These are phyloP conservation scores for Iberis pinnata DNA, from an alignment of 345 rosid genomes.

Conservation along the genomic window DNA sequence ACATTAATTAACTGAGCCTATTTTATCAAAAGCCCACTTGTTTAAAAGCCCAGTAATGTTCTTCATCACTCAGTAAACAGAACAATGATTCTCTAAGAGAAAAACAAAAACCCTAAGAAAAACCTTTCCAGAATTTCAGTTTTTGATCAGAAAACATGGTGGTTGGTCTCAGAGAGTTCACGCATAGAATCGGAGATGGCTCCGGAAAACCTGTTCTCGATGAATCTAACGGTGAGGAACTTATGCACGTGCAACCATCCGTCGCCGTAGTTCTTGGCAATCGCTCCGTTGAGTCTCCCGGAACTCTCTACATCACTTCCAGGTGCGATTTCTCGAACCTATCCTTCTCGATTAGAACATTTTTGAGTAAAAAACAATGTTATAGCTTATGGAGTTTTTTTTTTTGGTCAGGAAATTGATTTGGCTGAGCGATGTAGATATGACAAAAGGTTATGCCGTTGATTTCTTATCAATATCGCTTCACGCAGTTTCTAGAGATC, in stretches of 20 bases:
- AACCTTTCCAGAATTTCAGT: conserved; percentile 1
- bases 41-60: neutral
- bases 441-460: conserved; percentile 68
- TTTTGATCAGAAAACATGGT: conserved; percentile 43
- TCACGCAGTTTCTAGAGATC: conserved; percentile 89
- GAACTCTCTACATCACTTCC: conserved; percentile 84
- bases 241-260: conserved; percentile 58
- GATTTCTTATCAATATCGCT: conserved; percentile 79
- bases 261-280: conserved; percentile 70
- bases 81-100: neutral
- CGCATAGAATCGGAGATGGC: conserved; percentile 44
- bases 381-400: neutral
- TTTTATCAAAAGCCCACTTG: neutral
- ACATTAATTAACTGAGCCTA: too few species aligned
- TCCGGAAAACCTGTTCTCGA: conserved; percentile 64
- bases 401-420: conserved; percentile 52
- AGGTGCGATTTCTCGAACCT: conserved; percentile 31
- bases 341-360: neutral
- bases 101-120: conserved; percentile 30
- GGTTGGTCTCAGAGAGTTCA: conserved; percentile 60
- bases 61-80: neutral
- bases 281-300: conserved; percentile 57
- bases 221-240: conserved; percentile 59
- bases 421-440: conserved; percentile 79
- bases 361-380: neutral